Evolutionary conservation across 108 stramenopile genomes (phyloP).

Genomic region (Seminavis robusta): DNA sequence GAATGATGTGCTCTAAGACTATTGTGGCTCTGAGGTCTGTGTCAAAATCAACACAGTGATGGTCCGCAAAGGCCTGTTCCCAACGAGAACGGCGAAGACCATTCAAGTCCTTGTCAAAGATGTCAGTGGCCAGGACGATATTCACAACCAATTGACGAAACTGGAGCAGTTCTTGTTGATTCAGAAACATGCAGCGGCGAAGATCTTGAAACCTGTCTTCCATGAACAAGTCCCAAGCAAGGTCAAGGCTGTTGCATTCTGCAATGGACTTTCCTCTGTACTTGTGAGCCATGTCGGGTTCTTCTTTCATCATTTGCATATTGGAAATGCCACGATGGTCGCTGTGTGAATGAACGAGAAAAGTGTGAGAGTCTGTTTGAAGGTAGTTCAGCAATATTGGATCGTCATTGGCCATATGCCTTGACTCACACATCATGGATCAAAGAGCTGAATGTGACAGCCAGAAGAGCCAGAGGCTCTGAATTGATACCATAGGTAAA

Average conservation of each 20-base stretch:
- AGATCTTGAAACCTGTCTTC: constrained; percentile 27
- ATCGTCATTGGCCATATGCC: too few species aligned
- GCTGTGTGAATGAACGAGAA: too few species aligned
- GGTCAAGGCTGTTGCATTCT: constrained; percentile 38
- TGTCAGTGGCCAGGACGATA: constrained; percentile 48
- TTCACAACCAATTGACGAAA: constrained; percentile 40
- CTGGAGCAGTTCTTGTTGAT: constrained; percentile 18
- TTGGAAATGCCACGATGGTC: constrained; percentile 43
- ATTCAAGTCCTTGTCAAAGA: too few species aligned
- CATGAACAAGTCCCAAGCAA: constrained; percentile 40
- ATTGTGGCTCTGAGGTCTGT: too few species aligned
- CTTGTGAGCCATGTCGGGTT: constrained; percentile 12
- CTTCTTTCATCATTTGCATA: constrained; percentile 39
- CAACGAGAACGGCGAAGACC: constrained; percentile 32
- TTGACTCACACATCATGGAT: too few species aligned
- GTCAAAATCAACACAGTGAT: too few species aligned
- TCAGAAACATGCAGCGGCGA: constrained; percentile 16
- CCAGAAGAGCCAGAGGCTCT: too few species aligned
- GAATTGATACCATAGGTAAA: too few species aligned
- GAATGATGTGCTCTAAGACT: too few species aligned
- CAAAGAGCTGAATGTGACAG: too few species aligned
- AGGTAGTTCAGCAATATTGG: too few species aligned
- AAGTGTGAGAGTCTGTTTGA: too few species aligned
- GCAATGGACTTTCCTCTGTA: constrained; percentile 30
- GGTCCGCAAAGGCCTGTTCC: constrained; percentile 45